These are phyloP conservation scores for Hylodesmum podocarpum DNA, from an alignment of 306 rosid species.

Conservation along the genomic window DNA sequence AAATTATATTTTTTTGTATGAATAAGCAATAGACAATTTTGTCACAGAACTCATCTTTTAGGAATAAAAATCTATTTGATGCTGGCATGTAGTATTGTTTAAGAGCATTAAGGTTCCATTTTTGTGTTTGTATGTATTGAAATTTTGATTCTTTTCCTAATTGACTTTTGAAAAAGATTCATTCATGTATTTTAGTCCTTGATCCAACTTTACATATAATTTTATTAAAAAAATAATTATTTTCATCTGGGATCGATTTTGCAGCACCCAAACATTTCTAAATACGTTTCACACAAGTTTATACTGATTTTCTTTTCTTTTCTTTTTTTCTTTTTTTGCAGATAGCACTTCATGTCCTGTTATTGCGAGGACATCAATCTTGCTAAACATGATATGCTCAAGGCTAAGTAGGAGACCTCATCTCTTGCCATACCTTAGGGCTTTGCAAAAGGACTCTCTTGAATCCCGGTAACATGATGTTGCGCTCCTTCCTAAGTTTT, in stretches of 20 bases:
- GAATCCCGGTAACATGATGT: slow-evolving; percentile 44
- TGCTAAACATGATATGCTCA: slow-evolving; percentile 53
- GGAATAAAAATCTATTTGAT: neutral
- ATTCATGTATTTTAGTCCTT: slow-evolving; percentile 20
- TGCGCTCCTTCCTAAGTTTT: neutral
- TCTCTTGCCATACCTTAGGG: slow-evolving; percentile 36
- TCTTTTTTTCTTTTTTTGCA: slow-evolving; percentile 30
- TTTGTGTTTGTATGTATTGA: neutral
- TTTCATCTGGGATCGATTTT: neutral
- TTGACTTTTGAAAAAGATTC: slow-evolving; percentile 4
- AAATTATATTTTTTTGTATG: neutral
- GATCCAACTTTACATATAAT: neutral
- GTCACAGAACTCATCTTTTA: neutral
- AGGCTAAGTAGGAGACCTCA: slow-evolving; percentile 45
- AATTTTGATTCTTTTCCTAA: neutral
- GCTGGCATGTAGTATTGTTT: neutral
- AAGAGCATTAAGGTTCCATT: neutral
- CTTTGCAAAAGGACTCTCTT: slow-evolving; percentile 18
- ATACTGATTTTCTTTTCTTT: slow-evolving; percentile 17
- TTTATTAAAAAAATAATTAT: neutral
- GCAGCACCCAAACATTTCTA: neutral
- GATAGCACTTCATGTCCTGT: slow-evolving; percentile 34
- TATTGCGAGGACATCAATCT: slow-evolving; percentile 16
- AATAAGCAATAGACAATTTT: neutral
- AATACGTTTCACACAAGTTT: neutral